phyloP scores from a whole-genome alignment of 2,329 filamentous ascomycete species.

The Aspergillus caelatus region DNA sequence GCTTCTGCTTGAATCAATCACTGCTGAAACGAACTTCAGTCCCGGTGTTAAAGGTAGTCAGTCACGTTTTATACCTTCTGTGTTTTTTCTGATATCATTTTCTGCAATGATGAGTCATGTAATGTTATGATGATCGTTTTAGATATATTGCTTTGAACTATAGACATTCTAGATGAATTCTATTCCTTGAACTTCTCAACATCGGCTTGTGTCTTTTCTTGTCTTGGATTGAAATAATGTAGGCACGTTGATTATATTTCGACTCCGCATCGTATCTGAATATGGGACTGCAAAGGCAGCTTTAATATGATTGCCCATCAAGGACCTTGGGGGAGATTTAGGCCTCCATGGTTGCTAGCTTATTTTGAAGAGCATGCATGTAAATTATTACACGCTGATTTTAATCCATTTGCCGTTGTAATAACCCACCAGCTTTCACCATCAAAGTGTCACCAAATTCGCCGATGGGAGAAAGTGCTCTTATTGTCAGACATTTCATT shows the following conservation, averaged over 20 bases:
- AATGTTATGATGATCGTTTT: slow-evolving; percentile 20
- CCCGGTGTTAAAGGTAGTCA: slow-evolving; percentile 13
- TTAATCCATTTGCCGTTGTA: neutral
- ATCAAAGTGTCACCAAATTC: neutral
- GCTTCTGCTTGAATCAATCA: slow-evolving; percentile 32
- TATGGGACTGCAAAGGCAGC: neutral
- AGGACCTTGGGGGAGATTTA: neutral
- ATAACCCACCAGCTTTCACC: neutral
- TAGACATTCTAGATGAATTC: slow-evolving; percentile 24
- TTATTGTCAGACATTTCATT: neutral
- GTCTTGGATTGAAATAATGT: neutral
- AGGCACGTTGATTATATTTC: neutral
- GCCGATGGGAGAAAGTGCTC: neutral
- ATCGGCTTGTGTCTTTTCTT: neutral
- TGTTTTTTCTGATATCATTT: slow-evolving; percentile 9
- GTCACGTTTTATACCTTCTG: slow-evolving; percentile 18
- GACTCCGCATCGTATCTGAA: neutral
- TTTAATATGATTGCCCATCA: neutral
- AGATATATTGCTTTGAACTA: slow-evolving; percentile 21
- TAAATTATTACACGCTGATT: neutral
- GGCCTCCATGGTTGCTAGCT: neutral
- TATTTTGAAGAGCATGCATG: no score
- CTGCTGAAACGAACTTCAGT: neutral
- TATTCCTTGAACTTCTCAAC: slow-evolving; percentile 6
- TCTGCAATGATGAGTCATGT: slow-evolving; percentile 4